Base-by-base conservation (phyloP, 2,329 filamentous ascomycete species). In the Thelonectria rubi region DNA sequence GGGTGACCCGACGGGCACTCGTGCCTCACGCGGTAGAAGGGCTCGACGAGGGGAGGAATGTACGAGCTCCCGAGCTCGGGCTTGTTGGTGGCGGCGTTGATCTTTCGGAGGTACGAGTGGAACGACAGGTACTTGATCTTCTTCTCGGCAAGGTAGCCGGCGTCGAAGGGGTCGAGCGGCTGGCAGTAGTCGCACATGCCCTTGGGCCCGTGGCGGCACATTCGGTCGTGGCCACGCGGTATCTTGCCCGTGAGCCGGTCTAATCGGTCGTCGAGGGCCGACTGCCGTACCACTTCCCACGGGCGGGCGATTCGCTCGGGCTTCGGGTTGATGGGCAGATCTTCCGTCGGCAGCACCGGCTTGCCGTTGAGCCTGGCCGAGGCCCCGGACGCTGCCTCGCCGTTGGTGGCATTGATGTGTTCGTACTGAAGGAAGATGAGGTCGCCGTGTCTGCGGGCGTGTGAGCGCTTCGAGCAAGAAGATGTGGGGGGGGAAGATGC, bases 171-270 rank as follows among this genome's bases (percentile, higher is more conserved):
- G 73, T 99, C 95, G 52, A 98, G 80, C 0, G 96, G 96, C 87
- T 97, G 97, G 80, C 95, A 99, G 79, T 97, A 96, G 79, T 99
- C 95, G 78, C 95, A 99, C 95, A 99, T 99, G 76, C 95, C 95
- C 79, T 97, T 98, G 53, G 91, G 89, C 1, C 94, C 94, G 76
- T 99, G 95, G 64, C 92, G 90, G 80, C 95, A 99, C 93, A 99
- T 95, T 75, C 91, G 92, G 75, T 97, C 92, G 60, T 85, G 85
- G 64, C 86, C 86, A 64, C 94, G 84, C 18, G 87, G 81, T 53
- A 97, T 97, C 80, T 97, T 99, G 68, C 95, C 95, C 82, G 95
- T 90, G 68, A 89, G 85, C 78, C 88, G 92, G 77, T 99, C 95
- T 73, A 99, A 81, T 58, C 86, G 82, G 74, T 99, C 90, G 74